Conservation (phyloP, 2,329 filamentous ascomycete species). For the Botrytis sinoallii region DNA sequence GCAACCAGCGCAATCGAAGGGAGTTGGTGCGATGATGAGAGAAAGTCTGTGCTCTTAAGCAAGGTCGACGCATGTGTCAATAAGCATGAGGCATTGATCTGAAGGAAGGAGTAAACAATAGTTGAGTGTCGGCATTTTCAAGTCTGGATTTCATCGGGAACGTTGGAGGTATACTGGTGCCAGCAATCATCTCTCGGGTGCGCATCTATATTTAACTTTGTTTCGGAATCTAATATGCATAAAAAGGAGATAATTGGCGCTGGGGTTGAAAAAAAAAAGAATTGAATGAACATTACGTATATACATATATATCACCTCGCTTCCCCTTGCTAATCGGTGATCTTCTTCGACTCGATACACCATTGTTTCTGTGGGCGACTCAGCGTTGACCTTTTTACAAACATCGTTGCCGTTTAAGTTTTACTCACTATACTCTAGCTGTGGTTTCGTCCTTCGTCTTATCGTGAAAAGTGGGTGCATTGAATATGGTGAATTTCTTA, state of each 20-base stretch:
- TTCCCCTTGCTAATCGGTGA: background rate
- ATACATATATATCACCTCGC: background rate
- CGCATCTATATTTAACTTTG: background rate
- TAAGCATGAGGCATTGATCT: conserved; percentile 22
- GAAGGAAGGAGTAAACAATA: background rate
- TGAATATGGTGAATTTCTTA: background rate
- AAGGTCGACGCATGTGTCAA: conserved; percentile 44
- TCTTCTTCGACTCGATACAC: background rate
- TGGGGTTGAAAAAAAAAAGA: background rate
- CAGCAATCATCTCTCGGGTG: background rate
- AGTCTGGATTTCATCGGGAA: background rate
- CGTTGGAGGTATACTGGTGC: background rate
- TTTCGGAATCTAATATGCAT: background rate
- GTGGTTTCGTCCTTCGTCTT: background rate
- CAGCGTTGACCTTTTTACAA: background rate
- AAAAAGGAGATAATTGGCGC: background rate
- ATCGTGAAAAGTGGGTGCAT: background rate
- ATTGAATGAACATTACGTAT: background rate
- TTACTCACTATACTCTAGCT: background rate
- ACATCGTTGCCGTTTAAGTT: too few species aligned
- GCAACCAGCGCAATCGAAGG: conserved; percentile 59
- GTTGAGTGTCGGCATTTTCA: background rate
- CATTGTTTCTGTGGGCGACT: background rate
- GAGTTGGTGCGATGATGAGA: conserved; percentile 64
- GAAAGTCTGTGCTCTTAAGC: conserved; percentile 57